phyloP scores from a whole-genome alignment of 192 early-diverging fungal genomes.

The Allomyces arbusculus region DNA sequence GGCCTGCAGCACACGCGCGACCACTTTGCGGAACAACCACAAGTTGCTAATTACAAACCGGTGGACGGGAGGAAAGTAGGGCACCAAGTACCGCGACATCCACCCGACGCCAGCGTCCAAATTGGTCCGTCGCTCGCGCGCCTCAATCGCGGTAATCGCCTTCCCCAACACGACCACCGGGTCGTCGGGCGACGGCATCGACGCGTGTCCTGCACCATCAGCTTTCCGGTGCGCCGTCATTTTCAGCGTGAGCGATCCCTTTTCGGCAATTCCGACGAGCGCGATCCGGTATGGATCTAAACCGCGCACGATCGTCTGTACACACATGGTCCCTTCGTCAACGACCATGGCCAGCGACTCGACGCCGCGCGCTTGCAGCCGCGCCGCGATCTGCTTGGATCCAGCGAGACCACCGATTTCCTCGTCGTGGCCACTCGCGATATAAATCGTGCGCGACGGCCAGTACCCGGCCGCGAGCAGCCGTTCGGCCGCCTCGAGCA shows the following conservation, averaged over 20 bases:
- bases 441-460: slow-evolving; percentile 13
- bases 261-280: slow-evolving; percentile 17
- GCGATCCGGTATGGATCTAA: slow-evolving; percentile 1
- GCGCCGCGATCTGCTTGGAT: slow-evolving; percentile 8
- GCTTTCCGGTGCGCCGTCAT: slow-evolving; percentile 5
- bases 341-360: slow-evolving; percentile 12
- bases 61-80: too few species aligned
- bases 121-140: too few species aligned
- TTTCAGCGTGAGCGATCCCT: slow-evolving; percentile 14
- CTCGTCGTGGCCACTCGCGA: slow-evolving; percentile 29
- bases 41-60: too few species aligned
- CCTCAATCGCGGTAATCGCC: too few species aligned
- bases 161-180: too few species aligned
- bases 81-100: too few species aligned
- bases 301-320: too few species aligned
- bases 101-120: too few species aligned
- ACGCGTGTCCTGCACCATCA: too few species aligned
- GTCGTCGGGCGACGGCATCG: too few species aligned
- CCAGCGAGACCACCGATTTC: neutral
- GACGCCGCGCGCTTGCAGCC: slow-evolving; percentile 8
- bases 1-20: too few species aligned
- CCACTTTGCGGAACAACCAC: too few species aligned
- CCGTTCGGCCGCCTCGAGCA: slow-evolving; percentile 20
- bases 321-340: slow-evolving; percentile 13
- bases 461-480: slow-evolving; percentile 14